Conservation (phyloP, 208 protist species). For the Acanthamoeba sp. region DNA sequence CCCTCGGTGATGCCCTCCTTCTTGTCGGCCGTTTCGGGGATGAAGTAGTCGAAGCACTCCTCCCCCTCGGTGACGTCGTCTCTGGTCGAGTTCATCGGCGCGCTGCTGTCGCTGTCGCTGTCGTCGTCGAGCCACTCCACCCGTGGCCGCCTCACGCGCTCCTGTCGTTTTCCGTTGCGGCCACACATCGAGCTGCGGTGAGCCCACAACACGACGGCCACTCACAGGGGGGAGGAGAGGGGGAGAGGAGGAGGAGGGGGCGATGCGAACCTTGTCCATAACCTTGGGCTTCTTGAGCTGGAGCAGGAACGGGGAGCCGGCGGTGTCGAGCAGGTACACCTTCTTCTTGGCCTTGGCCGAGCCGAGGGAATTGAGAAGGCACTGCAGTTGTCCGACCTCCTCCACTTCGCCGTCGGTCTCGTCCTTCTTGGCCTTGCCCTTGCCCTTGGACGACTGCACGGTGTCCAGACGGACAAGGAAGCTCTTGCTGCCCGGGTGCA, state of each 20-base stretch:
- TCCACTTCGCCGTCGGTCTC: slow-evolving; percentile 17
- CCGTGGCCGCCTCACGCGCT: slow-evolving; percentile 2
- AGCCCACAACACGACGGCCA: background rate
- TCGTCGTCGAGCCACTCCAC: slow-evolving; percentile 9
- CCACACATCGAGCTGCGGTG: too few relatives aligned
- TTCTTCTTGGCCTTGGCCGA: slow-evolving; percentile 40
- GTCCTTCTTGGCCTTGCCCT: slow-evolving; percentile 26
- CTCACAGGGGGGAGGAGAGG: too few relatives aligned
- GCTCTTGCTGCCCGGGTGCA: slow-evolving; percentile 33
- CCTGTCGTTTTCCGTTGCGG: background rate
- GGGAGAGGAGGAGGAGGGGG: background rate
- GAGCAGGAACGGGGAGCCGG: background rate
- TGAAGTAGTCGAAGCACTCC: slow-evolving; percentile 32
- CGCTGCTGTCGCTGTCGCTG: background rate
- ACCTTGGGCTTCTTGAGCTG: slow-evolving; percentile 30
- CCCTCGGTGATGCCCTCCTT: slow-evolving; percentile 14
- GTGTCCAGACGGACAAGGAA: slow-evolving; percentile 14
- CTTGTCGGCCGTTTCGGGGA: background rate
- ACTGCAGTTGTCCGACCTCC: background rate
- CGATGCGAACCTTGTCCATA: background rate
- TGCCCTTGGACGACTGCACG: slow-evolving; percentile 7
- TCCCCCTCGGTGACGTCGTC: slow-evolving; percentile 1
- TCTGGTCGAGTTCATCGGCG: background rate
- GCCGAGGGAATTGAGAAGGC: slow-evolving; percentile 37
- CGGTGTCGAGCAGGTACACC: slow-evolving; percentile 33